Base-by-base conservation (phyloP, 345 rosid genomes). In the Rhizophora mangle region DNA sequence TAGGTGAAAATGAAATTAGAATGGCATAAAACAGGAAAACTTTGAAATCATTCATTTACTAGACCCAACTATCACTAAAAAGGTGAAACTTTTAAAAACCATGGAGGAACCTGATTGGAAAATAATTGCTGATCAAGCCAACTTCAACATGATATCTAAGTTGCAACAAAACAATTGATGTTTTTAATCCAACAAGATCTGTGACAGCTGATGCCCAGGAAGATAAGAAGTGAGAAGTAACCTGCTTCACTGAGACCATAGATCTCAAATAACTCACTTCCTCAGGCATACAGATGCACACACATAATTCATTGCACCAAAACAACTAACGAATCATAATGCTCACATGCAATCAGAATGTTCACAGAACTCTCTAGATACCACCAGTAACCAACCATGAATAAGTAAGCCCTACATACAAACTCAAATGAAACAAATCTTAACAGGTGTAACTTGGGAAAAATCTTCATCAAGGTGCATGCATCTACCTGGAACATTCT, bases 401-500 rank as follows among this genome's bases (percentile, higher is more conserved):
- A 6, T 19, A 11, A 29, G 56, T 21, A 51, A 31, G 54, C 43
- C 6, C 58, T 59, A 69, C 9, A 34, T 9, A 39, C 20, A 60
- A 30, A 8, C n/a, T 36, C 60, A 26, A 31, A 43, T 46, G 26
- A 54, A 11, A 22, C 30, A 65, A 34, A 71, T 34, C 51, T 15
- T 65, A 67, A 10, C 32, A 19, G 49, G 4, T 36, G 51, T 13
- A 60, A 22, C 20, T 32, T 7, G 1, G 22, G 37, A 34, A 2
- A 55, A 76, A 26, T 63, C 20, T 15, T 4, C 3, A 46, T 46
- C 51, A 13, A 26, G 7, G 24, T 29, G 57, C n/a, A 57, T 52
- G 62, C 26, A 29, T 31, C 58, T 78, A 83, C 86, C 88, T 78
- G 49, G 68, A 73, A 52, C 30, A 49, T 67, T 58, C 62, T 53